These are phyloP conservation scores for Stachybotrys chartarum DNA, from an alignment of 2,329 filamentous ascomycete species.

Conservation along the genomic window DNA sequence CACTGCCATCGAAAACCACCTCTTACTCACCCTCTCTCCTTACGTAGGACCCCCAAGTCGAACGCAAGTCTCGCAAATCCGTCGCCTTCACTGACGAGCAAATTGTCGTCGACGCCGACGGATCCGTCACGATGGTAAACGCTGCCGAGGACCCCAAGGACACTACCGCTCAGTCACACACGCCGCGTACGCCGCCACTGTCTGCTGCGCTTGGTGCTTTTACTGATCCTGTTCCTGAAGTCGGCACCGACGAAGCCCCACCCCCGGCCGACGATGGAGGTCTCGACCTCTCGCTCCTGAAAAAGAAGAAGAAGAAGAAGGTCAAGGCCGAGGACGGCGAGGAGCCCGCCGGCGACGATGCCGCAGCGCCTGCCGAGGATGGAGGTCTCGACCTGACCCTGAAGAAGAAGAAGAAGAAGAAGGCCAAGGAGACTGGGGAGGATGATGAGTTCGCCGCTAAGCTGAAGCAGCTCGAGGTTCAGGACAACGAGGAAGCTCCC, in stretches of 20 bases:
- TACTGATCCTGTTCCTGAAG: conserved; percentile 41
- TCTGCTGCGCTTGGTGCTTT: conserved; percentile 47
- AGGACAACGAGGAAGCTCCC: conserved; percentile 55
- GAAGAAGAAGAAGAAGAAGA: conserved; percentile 75
- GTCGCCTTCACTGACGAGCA: conserved; percentile 88
- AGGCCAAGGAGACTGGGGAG: conserved; percentile 53
- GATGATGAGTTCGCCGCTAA: conserved; percentile 55
- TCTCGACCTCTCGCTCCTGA: conserved; percentile 58
- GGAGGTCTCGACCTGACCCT: conserved; percentile 50
- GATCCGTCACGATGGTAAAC: conserved; percentile 71
- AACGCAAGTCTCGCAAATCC: conserved; percentile 79
- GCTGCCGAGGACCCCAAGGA: conserved; percentile 69
- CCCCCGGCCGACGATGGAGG: conserved; percentile 42
- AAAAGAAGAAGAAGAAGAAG: conserved; percentile 75
- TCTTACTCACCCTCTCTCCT: conserved; percentile 11
- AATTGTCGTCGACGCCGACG: conserved; percentile 83
- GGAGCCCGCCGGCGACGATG: conserved; percentile 37
- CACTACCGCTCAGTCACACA: conserved; percentile 75
- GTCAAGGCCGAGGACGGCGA: conserved; percentile 33
- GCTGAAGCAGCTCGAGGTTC: conserved; percentile 54
- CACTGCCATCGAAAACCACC: background rate
- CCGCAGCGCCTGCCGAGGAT: conserved; percentile 36
- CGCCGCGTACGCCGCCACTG: conserved; percentile 57
- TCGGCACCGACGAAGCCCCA: conserved; percentile 35
- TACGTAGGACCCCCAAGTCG: conserved; percentile 22